These are phyloP conservation scores for Ceratopteris richardii DNA, from an alignment of 75 land plant species.

Conservation along the genomic window DNA sequence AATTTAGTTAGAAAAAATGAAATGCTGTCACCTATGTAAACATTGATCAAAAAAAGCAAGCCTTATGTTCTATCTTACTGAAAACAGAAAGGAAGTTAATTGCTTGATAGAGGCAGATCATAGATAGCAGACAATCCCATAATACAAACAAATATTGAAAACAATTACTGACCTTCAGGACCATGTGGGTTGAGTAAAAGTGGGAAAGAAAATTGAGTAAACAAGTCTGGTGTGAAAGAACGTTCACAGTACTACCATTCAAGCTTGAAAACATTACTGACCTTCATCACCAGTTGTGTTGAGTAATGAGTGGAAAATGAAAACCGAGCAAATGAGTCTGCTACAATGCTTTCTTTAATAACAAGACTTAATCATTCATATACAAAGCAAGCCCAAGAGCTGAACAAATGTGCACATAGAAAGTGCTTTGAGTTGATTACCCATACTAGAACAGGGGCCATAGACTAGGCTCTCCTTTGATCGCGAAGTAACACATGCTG, in stretches of 20 bases:
- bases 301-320: background rate
- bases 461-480: background rate
- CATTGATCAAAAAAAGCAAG: background rate
- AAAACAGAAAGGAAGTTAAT: slow-evolving; percentile 6
- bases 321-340: background rate
- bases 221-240: too few relatives aligned
- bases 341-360: background rate
- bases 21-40: background rate
- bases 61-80: background rate
- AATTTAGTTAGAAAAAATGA: slow-evolving; percentile 9
- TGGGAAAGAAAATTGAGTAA: slow-evolving; percentile 1
- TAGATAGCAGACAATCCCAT: background rate
- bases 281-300: background rate
- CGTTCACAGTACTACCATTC: too few relatives aligned
- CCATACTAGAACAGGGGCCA: slow-evolving; percentile 6
- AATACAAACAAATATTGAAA: slow-evolving; percentile 4
- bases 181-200: background rate
- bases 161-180: too few relatives aligned
- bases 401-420: background rate
- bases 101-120: too few relatives aligned
- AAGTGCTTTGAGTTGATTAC: slow-evolving; percentile 3
- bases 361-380: background rate
- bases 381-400: background rate
- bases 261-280: slow-evolving; percentile 1
- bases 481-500: background rate